Base-by-base conservation (phyloP, 495 filamentous ascomycete species). In the Echria macrotheca region DNA sequence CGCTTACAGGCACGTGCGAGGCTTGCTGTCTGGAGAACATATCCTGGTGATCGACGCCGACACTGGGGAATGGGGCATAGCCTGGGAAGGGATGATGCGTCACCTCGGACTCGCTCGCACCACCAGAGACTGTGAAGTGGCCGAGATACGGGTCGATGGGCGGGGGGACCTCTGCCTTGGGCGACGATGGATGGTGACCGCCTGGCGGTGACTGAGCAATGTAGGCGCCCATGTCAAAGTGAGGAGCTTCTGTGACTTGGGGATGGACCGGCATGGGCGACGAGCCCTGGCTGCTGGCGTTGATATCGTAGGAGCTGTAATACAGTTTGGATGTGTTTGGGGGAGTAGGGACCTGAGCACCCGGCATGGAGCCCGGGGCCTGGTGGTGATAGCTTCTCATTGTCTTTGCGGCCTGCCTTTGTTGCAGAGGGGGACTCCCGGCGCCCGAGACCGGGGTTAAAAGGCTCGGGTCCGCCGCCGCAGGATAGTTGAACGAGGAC, bases 381-480 rank as follows among this genome's bases (percentile, higher is more conserved):
- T 47, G 36, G 28, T 56, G n/a, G n/a, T n/a, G 56, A 49, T 70
- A 71, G 5, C 57, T 33, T 25, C 62, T 57, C 54, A 61, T 52
- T 6, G 63, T 52, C 51, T 73, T 74, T 12, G 60, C 24, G 15
- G 62, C 48, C 17, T 53, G 48, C 48, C 66, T 66, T 44, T 71
- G 68, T 45, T 60, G 60, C 44, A 71, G 50, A 38, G 67, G 66
- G 26, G 72, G 72, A 25, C 70, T 74, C 29, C 62, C 69, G 41
- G 68, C 56, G 44, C 63, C 58, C 39, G 72, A 76, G 1, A 70
- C 66, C 4, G 72, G 72, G 5, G 72, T 76, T 15, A 72, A 59
- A 36, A 76, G 64, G n/a, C 64, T 64, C 28, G 66, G 54, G 47
- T 76, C 72, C 51, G 66, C 64, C 26, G 64, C 48, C 2, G 64